Evolutionary conservation across 2,329 filamentous ascomycete species (phyloP).

Genomic region (Didymella lethalis): DNA sequence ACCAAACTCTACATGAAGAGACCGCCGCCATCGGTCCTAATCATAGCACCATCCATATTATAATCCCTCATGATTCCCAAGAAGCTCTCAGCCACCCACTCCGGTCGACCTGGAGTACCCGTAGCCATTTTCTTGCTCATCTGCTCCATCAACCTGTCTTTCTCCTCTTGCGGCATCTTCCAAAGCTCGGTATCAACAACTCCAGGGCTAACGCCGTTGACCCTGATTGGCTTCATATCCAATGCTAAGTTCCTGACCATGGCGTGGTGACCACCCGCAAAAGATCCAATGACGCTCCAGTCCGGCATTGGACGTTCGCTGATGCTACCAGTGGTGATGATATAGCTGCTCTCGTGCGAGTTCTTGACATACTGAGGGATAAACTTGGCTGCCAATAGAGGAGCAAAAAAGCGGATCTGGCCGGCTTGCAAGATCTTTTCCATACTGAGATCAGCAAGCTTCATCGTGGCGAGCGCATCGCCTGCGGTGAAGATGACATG

Average conservation of each 20-base stretch:
- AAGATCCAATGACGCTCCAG: slow-evolving; percentile 60
- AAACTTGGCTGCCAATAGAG: slow-evolving; percentile 63
- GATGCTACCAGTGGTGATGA: slow-evolving; percentile 64
- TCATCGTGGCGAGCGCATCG: slow-evolving; percentile 53
- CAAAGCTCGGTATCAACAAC: slow-evolving; percentile 57
- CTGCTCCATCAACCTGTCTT: slow-evolving; percentile 31
- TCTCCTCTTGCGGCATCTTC: slow-evolving; percentile 43
- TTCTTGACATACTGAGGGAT: slow-evolving; percentile 55
- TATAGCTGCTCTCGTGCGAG: slow-evolving; percentile 59
- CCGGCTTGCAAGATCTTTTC: slow-evolving; percentile 54
- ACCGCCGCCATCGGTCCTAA: slow-evolving; percentile 54
- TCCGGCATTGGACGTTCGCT: slow-evolving; percentile 60
- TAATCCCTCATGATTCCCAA: slow-evolving; percentile 58
- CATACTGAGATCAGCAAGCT: slow-evolving; percentile 54
- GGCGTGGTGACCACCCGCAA: slow-evolving; percentile 61
- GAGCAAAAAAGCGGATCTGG: slow-evolving; percentile 61
- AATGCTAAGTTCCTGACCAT: slow-evolving; percentile 66
- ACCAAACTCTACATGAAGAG: slow-evolving; percentile 27
- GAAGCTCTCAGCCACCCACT: slow-evolving; percentile 55
- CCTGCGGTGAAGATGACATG: slow-evolving; percentile 68
- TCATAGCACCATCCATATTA: slow-evolving; percentile 56
- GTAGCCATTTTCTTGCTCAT: slow-evolving; percentile 36
- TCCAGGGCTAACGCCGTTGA: slow-evolving; percentile 69
- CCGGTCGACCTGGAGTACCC: slow-evolving; percentile 37
- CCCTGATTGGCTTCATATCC: slow-evolving; percentile 69